Percentiles rank a stretch among this genome's conserved stretches.
These are phyloP conservation scores for Sphagnum tenellum DNA, from an alignment of 225 moss, liverwort and hornwort species.

Conservation along the genomic window DNA sequence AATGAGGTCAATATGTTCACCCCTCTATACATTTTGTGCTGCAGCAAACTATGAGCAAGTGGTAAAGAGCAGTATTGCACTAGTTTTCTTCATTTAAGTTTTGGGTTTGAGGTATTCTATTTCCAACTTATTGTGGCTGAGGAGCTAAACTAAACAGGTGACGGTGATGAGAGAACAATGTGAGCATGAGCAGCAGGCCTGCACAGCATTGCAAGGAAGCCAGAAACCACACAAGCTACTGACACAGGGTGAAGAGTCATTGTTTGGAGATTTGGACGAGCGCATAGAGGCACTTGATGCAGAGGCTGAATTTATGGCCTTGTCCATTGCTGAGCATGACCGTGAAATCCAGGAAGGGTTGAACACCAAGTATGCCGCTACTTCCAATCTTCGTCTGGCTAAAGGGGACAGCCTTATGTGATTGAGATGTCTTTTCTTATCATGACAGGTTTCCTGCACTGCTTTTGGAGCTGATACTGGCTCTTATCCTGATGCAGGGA, in stretches of 20 bases:
- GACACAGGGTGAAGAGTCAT: slow-evolving; percentile 30
- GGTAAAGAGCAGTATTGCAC: no score
- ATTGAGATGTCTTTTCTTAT: neutral
- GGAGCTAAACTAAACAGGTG: slow-evolving; percentile 8
- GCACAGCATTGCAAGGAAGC: slow-evolving; percentile 35
- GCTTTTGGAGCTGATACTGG: no score
- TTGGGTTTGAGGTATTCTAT: no score
- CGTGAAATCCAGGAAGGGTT: slow-evolving; percentile 54
- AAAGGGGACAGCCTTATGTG: no score
- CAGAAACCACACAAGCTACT: slow-evolving; percentile 45
- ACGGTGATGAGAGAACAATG: slow-evolving; percentile 34
- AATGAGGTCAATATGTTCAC: slow-evolving; percentile 23
- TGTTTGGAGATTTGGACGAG: slow-evolving; percentile 59
- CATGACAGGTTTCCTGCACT: neutral
- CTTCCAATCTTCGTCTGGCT: no score
- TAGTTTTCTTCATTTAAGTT: no score
- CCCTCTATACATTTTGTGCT: no score
- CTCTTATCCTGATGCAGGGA: slow-evolving; percentile 27
- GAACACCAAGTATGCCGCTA: slow-evolving; percentile 27
- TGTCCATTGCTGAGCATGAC: slow-evolving; percentile 64
- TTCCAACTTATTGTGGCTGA: no score
- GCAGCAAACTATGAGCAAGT: no score
- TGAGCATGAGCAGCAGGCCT: slow-evolving; percentile 46
- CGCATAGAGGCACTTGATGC: slow-evolving; percentile 78
- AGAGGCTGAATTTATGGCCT: slow-evolving; percentile 56